These are phyloP conservation scores for Erysimum cheiranthoides DNA, from an alignment of 345 rosid genomes.

Conservation along the genomic window DNA sequence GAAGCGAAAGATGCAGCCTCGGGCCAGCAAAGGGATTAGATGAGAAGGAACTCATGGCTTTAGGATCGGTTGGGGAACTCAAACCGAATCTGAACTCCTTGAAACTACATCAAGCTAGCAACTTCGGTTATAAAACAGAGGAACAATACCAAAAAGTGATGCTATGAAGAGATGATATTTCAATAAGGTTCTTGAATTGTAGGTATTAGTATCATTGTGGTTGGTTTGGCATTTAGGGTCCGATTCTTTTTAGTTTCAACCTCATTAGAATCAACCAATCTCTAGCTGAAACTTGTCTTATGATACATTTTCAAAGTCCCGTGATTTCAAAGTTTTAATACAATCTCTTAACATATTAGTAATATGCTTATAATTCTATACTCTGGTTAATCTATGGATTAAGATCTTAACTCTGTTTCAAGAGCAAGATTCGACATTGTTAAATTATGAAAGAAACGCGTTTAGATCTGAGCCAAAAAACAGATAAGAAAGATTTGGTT, in stretches of 20 bases:
- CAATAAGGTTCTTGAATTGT: slow-evolving; percentile 20
- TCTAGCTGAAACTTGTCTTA: not conserved
- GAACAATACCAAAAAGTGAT: slow-evolving; percentile 16
- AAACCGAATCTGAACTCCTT: slow-evolving; percentile 10
- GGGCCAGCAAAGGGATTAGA: slow-evolving; percentile 65
- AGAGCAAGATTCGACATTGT: not conserved
- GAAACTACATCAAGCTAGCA: slow-evolving; percentile 8
- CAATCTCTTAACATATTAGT: too few relatives aligned
- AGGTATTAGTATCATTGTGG: not conserved
- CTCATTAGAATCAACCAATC: not conserved
- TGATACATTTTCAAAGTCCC: not conserved
- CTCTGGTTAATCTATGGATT: not conserved
- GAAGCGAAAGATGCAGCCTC: slow-evolving; percentile 50
- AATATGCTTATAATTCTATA: not conserved
- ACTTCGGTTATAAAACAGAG: slow-evolving; percentile 3
- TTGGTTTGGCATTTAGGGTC: not conserved
- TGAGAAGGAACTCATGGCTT: slow-evolving; percentile 47
- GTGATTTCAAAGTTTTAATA: not conserved
- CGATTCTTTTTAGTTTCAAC: not conserved
- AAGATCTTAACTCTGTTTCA: not conserved
- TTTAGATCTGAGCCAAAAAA: not conserved
- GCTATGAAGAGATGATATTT: slow-evolving; percentile 4
- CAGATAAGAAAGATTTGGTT: not conserved
- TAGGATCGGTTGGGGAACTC: slow-evolving; percentile 50
- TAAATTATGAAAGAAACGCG: not conserved